Percentiles rank a stretch among this genome's conserved stretches.
Conservation (phyloP, 257 asterid species). For the Solanum tarapatanum region DNA sequence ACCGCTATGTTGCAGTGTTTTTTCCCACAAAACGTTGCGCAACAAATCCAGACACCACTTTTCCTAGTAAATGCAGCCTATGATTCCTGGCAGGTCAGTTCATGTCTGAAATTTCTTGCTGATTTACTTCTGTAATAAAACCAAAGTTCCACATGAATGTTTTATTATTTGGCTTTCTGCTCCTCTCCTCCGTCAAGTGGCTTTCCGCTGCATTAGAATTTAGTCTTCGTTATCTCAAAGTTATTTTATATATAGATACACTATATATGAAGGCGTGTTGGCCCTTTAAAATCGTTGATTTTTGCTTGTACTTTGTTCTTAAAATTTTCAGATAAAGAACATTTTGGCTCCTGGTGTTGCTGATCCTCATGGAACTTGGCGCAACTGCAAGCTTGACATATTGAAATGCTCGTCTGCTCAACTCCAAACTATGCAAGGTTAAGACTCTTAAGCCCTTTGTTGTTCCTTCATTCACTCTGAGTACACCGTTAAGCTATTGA, state of each 20-base stretch:
- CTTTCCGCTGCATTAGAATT: not conserved
- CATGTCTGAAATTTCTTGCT: not conserved
- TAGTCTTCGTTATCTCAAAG: not conserved
- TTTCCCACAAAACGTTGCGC: conserved; percentile 64
- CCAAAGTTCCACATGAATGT: not conserved
- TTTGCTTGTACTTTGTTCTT: not conserved
- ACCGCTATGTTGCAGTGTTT: conserved; percentile 51
- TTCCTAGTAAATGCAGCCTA: conserved; percentile 14
- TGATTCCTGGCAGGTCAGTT: conserved; percentile 14
- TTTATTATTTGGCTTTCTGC: not conserved
- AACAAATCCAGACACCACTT: conserved; percentile 31
- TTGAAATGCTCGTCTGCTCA: conserved; percentile 41
- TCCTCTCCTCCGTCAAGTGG: too few species aligned
- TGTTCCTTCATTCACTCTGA: not conserved
- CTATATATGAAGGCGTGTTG: not conserved
- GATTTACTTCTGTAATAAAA: too few species aligned
- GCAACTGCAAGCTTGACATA: conserved; percentile 45
- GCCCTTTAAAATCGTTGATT: not conserved
- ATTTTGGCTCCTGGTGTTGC: conserved; percentile 51
- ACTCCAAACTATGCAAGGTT: conserved; percentile 49
- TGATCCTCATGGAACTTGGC: conserved; percentile 52
- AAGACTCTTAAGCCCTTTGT: not conserved
- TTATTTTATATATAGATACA: not conserved
- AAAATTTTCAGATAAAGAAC: conserved; percentile 30
- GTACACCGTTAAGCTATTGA: not conserved